Evolutionary conservation across 2,329 filamentous ascomycete species (phyloP), one percentile per base, ranked within the genome.

Genomic region (Sclerotinia glacialis): DNA sequence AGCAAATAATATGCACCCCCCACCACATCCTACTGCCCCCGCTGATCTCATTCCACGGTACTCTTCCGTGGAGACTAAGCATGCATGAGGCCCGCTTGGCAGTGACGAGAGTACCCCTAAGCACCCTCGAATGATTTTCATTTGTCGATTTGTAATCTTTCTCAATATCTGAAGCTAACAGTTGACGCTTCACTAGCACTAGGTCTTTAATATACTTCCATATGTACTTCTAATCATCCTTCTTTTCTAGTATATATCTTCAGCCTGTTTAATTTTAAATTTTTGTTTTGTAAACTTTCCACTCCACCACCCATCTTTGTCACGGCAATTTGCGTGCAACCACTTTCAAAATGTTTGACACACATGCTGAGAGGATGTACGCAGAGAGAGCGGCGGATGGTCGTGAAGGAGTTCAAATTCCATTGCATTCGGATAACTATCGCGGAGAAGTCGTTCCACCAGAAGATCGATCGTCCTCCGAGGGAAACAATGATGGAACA

Each of bases 401-500:
- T 4, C 55, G 52, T 42, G 69, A 73, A 63, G 64, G 64, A n/a
- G 56, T 62, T 63, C 69, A 59, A 34, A 68, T 71, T 55, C 72
- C 71, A 59, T 67, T 74, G 26, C 72, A 75, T 62, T 72, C 73
- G 62, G 64, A 70, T 28, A 69, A 70, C 58, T 58, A 70, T 34
- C 65, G 59, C 47, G 64, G 66, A 46, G 69, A 71, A 42, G 59
- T 31, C 5, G 26, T 53, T 34, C 44, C 66, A 26, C 44, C 66
- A 3, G 69, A 69, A 40, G 70, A 70, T 12, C 46, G 59, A 4
- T 67, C 70, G 12, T 66, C 68, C n/a, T 65, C 63, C 40, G 52
- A 58, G 44, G 58, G n/a, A 3, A 60, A 64, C 16, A 62, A 69
- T 40, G 79, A 80, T 59, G 85, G 86, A 44, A 86, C 83, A 26